Percentiles rank a stretch among this genome's conserved stretches.
Conservation (phyloP, 129 eudicot genomes). For the Artemisia annua region DNA sequence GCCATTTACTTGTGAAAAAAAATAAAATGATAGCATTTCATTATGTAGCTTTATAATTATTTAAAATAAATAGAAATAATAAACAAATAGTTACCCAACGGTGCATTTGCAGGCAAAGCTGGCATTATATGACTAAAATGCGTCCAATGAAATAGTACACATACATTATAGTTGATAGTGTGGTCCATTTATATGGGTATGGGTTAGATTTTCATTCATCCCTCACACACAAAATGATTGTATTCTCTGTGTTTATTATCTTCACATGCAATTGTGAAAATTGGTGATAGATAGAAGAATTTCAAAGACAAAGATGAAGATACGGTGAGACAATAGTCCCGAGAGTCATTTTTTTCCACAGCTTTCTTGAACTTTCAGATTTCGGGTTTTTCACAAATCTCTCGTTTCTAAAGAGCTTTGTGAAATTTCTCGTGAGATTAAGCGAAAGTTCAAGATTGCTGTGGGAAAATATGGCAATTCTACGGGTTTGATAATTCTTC, state of each 20-base stretch:
- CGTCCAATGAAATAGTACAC: slow-evolving; percentile 9
- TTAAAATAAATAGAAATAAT: not conserved
- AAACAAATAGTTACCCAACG: slow-evolving; percentile 1
- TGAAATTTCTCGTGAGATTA: not conserved
- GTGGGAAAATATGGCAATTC: slow-evolving; percentile 33
- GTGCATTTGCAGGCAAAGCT: slow-evolving; percentile 15
- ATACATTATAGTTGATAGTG: slow-evolving; percentile 19
- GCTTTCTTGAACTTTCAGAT: slow-evolving; percentile 86
- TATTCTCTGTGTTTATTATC: slow-evolving; percentile 9
- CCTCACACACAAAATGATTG: slow-evolving; percentile 8
- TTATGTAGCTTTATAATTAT: no score
- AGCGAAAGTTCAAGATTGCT: slow-evolving; percentile 26
- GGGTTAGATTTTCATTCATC: slow-evolving; percentile 12
- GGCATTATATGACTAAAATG: slow-evolving; percentile 17
- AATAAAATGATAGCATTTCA: no score
- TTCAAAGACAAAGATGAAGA: slow-evolving; percentile 7
- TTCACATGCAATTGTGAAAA: slow-evolving; percentile 14
- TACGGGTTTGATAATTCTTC: slow-evolving; percentile 16
- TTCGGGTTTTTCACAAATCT: slow-evolving; percentile 7
- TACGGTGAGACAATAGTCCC: not conserved
- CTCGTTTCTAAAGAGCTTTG: not conserved
- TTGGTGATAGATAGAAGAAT: slow-evolving; percentile 10
- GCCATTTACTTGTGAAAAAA: not conserved
- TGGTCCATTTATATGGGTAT: slow-evolving; percentile 34
- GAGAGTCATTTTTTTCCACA: slow-evolving; percentile 75